Base-by-base conservation (phyloP, 176 grass and related monocot genomes). In the Guadua angustifolia region DNA sequence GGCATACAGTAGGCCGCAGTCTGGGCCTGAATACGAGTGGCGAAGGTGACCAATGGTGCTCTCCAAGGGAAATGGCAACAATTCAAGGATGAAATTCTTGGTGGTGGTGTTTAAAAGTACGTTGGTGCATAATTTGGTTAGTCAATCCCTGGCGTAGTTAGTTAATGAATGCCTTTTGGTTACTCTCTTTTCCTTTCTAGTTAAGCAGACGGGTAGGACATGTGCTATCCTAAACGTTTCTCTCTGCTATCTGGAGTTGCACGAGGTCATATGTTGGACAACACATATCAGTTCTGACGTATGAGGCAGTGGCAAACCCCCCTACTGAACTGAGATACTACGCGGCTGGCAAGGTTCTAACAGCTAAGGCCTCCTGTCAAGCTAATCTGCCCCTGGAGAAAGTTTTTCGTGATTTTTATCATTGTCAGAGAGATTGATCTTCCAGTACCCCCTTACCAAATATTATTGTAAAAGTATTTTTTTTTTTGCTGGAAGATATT, bases 21-120 rank as follows among this genome's bases (percentile, higher is more conserved):
- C 87, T 5, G 47, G 84, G 7, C 61, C 91, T 67, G 96, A 98
- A 75, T 66, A 81, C 0, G 96, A 95, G 56, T 98, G 96, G 96
- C 80, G 85, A 35, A 86, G 91, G 66, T 92, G 51, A 94, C 40
- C 11, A 6, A 16, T 21, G 61, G 5, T 26, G 5, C 15, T 12
- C 26, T 14, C 3, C 5, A 56, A n/a, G 22, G 43, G 15, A 66
- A 19, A 76, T 75, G 75, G 62, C 76, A 71, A n/a, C 16, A 22
- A 49, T 22, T n/a, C 21, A 13, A 67, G 50, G 73, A 58, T 59
- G 70, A 6, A 59, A 22, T 68, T 15, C 4, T 66, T 66, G 46
- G 35, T 21, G 12, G 58, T 15, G 16, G 13, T 74, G 60, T 52
- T 84, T 60, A 50, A 5, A 45, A 84, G 26, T 66, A 38, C 17